phyloP scores from a whole-genome alignment of 768 basidiomycete species.

The Termitomyces sp. region DNA sequence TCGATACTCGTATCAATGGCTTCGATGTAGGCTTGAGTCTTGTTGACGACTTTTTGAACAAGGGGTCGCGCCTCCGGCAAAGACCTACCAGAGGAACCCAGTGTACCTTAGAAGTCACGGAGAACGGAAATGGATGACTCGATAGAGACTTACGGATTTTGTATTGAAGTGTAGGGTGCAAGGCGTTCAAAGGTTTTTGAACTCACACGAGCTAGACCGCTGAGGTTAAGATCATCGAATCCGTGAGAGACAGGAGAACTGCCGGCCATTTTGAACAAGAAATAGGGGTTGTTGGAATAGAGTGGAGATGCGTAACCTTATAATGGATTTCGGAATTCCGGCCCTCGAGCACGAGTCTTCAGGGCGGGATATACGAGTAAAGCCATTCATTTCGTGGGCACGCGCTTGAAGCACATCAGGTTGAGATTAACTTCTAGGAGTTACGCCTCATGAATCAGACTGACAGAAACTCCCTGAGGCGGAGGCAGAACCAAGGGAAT shows the following conservation, averaged over 20 bases:
- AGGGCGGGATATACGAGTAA: background rate
- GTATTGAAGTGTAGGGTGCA: slow-evolving; percentile 30
- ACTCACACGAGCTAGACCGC: slow-evolving; percentile 25
- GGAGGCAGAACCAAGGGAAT: too few species aligned
- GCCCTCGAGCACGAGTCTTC: background rate
- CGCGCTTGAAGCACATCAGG: background rate
- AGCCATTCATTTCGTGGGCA: background rate
- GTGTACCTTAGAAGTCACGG: too few species aligned
- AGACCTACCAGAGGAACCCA: slow-evolving; percentile 6
- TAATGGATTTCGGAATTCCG: background rate
- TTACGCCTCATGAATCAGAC: background rate
- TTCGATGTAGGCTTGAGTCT: slow-evolving; percentile 13
- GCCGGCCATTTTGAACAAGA: slow-evolving; percentile 2
- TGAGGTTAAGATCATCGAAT: slow-evolving; percentile 21
- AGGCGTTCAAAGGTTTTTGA: slow-evolving; percentile 36
- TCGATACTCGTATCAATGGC: slow-evolving; percentile 18
- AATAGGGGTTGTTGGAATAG: background rate
- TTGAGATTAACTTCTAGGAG: background rate
- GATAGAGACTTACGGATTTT: slow-evolving; percentile 20
- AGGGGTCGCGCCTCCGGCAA: slow-evolving; percentile 15
- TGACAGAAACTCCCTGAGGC: background rate
- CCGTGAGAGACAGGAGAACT: background rate
- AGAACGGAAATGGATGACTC: background rate
- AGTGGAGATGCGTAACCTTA: background rate
- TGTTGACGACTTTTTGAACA: slow-evolving; percentile 11